Conservation (phyloP, 495 filamentous ascomycete genomes). For the Trichoderma erinaceum region DNA sequence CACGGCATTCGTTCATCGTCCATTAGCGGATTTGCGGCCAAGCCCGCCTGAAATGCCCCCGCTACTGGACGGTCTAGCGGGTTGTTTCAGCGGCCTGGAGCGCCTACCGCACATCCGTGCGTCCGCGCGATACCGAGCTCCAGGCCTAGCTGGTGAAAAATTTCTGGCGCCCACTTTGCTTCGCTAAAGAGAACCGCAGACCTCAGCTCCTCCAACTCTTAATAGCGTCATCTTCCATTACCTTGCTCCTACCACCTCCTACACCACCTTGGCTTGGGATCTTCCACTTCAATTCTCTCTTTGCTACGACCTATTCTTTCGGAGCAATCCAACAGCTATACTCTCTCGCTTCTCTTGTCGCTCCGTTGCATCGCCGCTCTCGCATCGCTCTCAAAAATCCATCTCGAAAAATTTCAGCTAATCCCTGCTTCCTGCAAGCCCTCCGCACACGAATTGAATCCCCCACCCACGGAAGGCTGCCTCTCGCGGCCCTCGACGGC, state of each 20-base stretch:
- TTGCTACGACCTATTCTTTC: neutral
- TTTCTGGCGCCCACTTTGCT: slow-evolving; percentile 7
- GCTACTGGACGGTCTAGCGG: slow-evolving; percentile 4
- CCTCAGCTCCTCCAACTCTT: slow-evolving; percentile 12
- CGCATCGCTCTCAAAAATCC: neutral
- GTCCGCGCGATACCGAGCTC: slow-evolving; percentile 4
- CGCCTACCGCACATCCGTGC: slow-evolving; percentile 3
- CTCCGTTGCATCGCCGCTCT: neutral
- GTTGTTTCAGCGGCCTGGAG: slow-evolving; percentile 10
- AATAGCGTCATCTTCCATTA: slow-evolving; percentile 7
- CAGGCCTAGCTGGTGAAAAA: neutral
- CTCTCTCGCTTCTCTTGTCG: neutral
- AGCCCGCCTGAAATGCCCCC: slow-evolving; percentile 9
- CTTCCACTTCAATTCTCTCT: neutral
- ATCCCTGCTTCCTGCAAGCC: slow-evolving; percentile 7
- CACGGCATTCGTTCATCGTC: neutral
- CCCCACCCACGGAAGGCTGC: slow-evolving; percentile 6
- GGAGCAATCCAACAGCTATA: neutral
- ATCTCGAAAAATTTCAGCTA: neutral
- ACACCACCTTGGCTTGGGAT: neutral
- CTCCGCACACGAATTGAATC: neutral
- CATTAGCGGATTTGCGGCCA: neutral
- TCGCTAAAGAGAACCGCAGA: neutral
- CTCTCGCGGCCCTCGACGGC: neutral
- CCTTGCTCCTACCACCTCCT: neutral